phyloP scores from a whole-genome alignment of 345 rosid genomes.

The Rhodamnia rubescens region DNA sequence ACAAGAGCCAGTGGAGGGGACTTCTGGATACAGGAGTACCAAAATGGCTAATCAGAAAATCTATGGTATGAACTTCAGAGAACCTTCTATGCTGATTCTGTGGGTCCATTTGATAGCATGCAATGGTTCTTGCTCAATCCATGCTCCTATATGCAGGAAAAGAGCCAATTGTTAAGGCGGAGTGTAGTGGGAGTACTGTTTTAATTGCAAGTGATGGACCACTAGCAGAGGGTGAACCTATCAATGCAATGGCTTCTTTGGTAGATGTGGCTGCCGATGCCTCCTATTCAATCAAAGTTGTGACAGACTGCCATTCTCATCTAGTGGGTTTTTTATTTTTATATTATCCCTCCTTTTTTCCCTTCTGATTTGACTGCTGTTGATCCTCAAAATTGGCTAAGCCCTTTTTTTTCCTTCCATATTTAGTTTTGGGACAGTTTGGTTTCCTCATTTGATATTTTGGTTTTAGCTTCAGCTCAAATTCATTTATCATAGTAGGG shows the following conservation, averaged over 20 bases:
- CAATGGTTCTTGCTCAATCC: not conserved
- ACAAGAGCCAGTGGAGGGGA: not conserved
- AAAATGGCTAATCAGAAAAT: not conserved
- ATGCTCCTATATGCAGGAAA: not conserved
- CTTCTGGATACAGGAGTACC: not conserved
- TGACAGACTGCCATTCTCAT: not conserved
- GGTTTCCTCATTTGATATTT: not conserved
- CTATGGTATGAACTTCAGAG: not conserved
- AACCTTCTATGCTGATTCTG: not conserved
- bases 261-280: not conserved
- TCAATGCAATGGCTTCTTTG: not conserved
- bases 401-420: not conserved
- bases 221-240: not conserved
- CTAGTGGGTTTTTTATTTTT: not conserved
- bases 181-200: not conserved
- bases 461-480: not conserved
- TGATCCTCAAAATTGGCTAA: not conserved
- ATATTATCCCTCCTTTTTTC: not conserved
- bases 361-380: not conserved
- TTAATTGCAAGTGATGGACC: not conserved
- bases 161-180: not conserved
- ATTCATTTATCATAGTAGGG: not conserved
- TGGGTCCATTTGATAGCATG: not conserved
- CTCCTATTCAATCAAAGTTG: not conserved
- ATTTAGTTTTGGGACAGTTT: not conserved